Percentiles rank a stretch among this genome's conserved stretches.
Conservation (phyloP, 2,329 filamentous ascomycete species). For the Sporothrix sp. region DNA sequence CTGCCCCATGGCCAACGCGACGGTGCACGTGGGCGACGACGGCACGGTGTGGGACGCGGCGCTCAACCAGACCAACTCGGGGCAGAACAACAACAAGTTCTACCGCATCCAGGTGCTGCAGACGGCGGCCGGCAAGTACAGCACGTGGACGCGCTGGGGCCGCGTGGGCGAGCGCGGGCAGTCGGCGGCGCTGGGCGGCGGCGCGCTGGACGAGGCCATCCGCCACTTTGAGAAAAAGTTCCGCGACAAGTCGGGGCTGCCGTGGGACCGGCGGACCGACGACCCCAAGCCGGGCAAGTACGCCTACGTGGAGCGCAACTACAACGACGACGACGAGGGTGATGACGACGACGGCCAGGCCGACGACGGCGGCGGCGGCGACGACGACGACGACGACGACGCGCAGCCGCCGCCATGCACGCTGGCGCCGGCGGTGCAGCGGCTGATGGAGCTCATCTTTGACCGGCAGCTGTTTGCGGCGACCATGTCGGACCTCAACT, state of each 20-base stretch:
- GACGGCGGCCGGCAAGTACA: conserved; percentile 33
- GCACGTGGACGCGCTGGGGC: conserved; percentile 72
- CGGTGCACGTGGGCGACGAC: conserved; percentile 56
- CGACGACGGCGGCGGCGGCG: conserved; percentile 17
- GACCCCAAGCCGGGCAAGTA: conserved; percentile 60
- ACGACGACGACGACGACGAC: conserved; percentile 27
- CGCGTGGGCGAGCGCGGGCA: conserved; percentile 57
- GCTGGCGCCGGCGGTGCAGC: conserved; percentile 50
- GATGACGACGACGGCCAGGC: conserved; percentile 20
- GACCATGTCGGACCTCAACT: conserved; percentile 58
- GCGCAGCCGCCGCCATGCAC: conserved; percentile 40
- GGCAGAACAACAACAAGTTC: conserved; percentile 73
- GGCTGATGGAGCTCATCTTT: conserved; percentile 74
- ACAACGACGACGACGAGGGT: conserved; percentile 50
- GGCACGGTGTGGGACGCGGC: conserved; percentile 69
- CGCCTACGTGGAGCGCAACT: conserved; percentile 70
- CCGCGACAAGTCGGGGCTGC: conserved; percentile 49
- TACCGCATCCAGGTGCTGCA: conserved; percentile 60
- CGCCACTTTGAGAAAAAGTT: conserved; percentile 51
- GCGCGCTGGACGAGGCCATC: conserved; percentile 34
- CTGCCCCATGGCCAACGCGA: conserved; percentile 28
- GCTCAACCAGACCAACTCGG: conserved; percentile 66
- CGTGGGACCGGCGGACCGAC: conserved; percentile 43
- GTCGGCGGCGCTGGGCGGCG: conserved; percentile 33
- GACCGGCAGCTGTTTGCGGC: conserved; percentile 62